phyloP scores from a whole-genome alignment of 2,329 filamentous ascomycete genomes.

The Raffaelea ambrosiae region DNA sequence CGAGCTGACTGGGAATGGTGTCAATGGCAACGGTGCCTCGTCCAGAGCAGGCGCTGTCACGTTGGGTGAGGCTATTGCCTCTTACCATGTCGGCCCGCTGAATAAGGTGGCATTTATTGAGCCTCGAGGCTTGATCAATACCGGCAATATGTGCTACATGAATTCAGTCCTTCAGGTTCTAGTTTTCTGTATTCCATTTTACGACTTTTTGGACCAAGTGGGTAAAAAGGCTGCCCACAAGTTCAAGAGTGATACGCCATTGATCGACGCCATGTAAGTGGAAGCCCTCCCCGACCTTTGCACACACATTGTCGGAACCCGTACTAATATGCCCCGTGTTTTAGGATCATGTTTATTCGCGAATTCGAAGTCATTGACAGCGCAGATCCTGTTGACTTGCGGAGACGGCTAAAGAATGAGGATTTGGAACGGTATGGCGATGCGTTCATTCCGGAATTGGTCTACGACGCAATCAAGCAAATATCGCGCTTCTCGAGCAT shows the following conservation, averaged over 20 bases:
- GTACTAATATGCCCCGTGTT: background rate
- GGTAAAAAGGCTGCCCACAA: slow-evolving; percentile 76
- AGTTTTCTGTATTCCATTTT: slow-evolving; percentile 89
- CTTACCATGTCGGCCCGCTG: slow-evolving; percentile 58
- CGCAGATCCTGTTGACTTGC: slow-evolving; percentile 65
- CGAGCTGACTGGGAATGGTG: slow-evolving; percentile 14
- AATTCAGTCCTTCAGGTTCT: slow-evolving; percentile 97
- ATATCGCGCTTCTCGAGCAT: slow-evolving; percentile 86
- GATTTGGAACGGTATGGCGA: slow-evolving; percentile 89
- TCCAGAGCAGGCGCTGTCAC: slow-evolving; percentile 43
- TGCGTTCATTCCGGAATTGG: slow-evolving; percentile 84
- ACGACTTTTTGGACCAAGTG: slow-evolving; percentile 83
- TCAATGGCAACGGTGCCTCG: slow-evolving; percentile 24
- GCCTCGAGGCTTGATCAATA: slow-evolving; percentile 88
- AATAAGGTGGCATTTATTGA: slow-evolving; percentile 75
- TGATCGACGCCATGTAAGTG: slow-evolving; percentile 89
- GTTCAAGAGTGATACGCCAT: slow-evolving; percentile 89
- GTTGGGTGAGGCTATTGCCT: slow-evolving; percentile 67
- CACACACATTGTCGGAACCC: background rate
- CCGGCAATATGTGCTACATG: slow-evolving; percentile 99
- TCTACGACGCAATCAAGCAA: slow-evolving; percentile 85
- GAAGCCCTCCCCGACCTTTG: background rate
- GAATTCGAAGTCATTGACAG: slow-evolving; percentile 84
- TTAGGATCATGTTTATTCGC: slow-evolving; percentile 87
- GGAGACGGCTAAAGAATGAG: slow-evolving; percentile 64